phyloP scores from a whole-genome alignment of 345 rosid genomes.

The Garcia nutans region DNA sequence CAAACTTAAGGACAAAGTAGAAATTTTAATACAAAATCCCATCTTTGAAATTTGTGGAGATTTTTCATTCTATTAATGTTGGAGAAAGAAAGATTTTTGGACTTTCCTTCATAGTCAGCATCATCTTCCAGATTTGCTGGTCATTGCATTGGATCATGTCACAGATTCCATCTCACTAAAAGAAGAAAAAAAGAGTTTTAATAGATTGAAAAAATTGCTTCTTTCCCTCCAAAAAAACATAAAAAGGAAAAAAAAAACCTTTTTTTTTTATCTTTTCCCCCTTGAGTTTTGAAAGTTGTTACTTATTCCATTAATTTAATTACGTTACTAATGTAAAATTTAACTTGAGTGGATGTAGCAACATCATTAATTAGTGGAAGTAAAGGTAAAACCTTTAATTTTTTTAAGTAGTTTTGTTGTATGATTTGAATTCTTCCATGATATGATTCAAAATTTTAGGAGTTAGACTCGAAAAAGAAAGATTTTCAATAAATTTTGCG shows the following conservation, averaged over 20 bases:
- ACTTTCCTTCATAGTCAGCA: background rate
- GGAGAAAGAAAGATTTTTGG: background rate
- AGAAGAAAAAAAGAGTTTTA: background rate
- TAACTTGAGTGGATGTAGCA: conserved; percentile 14
- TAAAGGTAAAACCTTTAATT: background rate
- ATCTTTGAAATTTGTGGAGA: conserved; percentile 21
- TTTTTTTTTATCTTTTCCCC: background rate
- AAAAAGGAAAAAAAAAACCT: background rate
- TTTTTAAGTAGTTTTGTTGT: too few relatives aligned
- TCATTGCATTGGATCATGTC: conserved; percentile 29
- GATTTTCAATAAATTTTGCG: too few relatives aligned
- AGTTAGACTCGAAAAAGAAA: too few relatives aligned
- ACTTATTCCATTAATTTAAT: background rate
- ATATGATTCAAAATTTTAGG: too few relatives aligned
- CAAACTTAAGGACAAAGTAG: conserved; percentile 13
- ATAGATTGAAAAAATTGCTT: background rate
- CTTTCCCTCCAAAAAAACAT: background rate
- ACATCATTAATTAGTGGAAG: conserved; percentile 4
- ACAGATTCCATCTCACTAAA: conserved; percentile 17
- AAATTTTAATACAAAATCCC: background rate
- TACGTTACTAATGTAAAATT: background rate
- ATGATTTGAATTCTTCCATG: too few relatives aligned
- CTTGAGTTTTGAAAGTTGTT: background rate
- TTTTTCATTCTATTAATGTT: background rate
- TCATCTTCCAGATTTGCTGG: conserved; percentile 16